Evolutionary conservation across 2,329 filamentous ascomycete genomes (phyloP).

Genomic region (Cercospora sp.): DNA sequence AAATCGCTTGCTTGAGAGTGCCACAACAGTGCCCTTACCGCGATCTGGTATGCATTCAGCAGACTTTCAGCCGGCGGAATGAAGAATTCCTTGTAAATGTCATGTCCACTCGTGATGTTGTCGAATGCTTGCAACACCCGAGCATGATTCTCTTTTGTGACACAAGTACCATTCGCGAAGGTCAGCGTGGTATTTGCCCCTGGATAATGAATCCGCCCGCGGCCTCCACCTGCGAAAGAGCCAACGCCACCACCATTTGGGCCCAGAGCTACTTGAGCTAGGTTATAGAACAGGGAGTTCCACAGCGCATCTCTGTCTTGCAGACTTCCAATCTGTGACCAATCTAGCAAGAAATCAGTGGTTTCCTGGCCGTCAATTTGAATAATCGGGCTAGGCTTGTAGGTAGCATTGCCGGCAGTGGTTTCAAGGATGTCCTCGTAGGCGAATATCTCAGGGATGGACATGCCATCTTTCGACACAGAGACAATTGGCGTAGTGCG

Average conservation of each 20-base stretch:
- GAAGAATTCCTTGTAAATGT: conserved; percentile 44
- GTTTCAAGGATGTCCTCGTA: conserved; percentile 50
- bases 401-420: conserved; percentile 43
- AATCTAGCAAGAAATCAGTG: conserved; percentile 51
- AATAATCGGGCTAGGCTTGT: conserved; percentile 51
- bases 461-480: conserved; percentile 60
- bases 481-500: conserved; percentile 57
- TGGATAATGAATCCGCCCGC: conserved; percentile 47
- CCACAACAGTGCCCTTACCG: conserved; percentile 11
- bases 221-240: conserved; percentile 48
- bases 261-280: conserved; percentile 47
- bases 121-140: conserved; percentile 44
- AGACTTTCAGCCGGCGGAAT: conserved; percentile 22
- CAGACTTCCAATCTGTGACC: conserved; percentile 49
- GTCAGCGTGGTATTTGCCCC: conserved; percentile 46
- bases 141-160: conserved; percentile 47
- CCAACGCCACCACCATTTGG: conserved; percentile 44
- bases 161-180: conserved; percentile 48
- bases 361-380: conserved; percentile 60
- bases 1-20: background rate
- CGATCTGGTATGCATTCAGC: conserved; percentile 29
- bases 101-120: conserved; percentile 45
- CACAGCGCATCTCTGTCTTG: conserved; percentile 62
- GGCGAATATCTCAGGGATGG: conserved; percentile 59
- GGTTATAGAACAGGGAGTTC: conserved; percentile 51